Evolutionary conservation across 371 early-diverging fungal species (phyloP).

Genomic region (Synchytrium microbalum): DNA sequence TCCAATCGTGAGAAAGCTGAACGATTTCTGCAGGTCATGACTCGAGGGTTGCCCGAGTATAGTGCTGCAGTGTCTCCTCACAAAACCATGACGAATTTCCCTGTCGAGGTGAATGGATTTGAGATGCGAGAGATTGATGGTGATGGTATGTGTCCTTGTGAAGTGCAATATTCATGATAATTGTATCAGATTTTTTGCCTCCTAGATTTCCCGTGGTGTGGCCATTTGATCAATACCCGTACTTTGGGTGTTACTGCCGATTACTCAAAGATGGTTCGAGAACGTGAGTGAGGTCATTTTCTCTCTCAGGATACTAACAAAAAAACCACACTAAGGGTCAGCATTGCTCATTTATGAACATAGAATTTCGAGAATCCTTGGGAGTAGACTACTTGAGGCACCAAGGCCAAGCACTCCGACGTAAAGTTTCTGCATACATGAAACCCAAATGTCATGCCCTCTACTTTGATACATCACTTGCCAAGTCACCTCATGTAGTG

Average conservation of each 20-base stretch:
- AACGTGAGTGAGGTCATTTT: conserved; percentile 20
- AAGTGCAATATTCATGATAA: neutral
- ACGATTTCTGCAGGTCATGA: conserved; percentile 46
- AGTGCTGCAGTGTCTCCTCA: conserved; percentile 49
- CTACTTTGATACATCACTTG: conserved; percentile 39
- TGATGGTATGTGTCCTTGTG: conserved; percentile 8
- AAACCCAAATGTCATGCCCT: conserved; percentile 45
- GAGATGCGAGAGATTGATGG: conserved; percentile 13
- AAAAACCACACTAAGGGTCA: too few species aligned
- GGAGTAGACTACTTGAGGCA: conserved; percentile 31
- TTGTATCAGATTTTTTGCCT: neutral
- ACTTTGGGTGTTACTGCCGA: conserved; percentile 59
- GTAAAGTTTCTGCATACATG: conserved; percentile 42
- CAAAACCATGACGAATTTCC: conserved; percentile 63
- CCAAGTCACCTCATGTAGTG: neutral
- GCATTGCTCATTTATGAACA: too few species aligned
- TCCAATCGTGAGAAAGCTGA: conserved; percentile 32
- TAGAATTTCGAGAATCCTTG: conserved; percentile 34
- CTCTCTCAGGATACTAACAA: too few species aligned
- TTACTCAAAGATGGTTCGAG: conserved; percentile 33
- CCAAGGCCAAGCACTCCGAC: conserved; percentile 33
- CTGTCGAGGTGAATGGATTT: conserved; percentile 14
- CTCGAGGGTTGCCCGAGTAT: conserved; percentile 43
- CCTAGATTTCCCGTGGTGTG: conserved; percentile 82
- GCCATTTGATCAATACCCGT: conserved; percentile 54